Evolutionary conservation across 179 eudicot species (phyloP).

Genomic region (Silene coronaria): DNA sequence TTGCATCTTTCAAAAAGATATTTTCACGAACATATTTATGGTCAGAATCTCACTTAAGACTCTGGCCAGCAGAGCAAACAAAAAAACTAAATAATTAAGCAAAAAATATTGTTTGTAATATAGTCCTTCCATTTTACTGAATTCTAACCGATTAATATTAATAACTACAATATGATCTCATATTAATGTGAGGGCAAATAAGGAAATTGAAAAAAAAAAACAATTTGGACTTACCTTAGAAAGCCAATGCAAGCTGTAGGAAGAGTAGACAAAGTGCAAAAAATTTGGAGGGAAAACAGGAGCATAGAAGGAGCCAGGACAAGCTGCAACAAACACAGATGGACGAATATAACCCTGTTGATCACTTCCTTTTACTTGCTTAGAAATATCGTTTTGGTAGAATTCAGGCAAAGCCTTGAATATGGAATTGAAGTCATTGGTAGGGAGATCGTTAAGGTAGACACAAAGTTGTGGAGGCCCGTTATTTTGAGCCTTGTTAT

Average conservation of each 20-base stretch:
- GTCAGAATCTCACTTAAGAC: too few relatives aligned
- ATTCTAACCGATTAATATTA: too few relatives aligned
- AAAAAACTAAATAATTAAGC: too few relatives aligned
- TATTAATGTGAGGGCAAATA: too few relatives aligned
- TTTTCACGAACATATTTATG: too few relatives aligned
- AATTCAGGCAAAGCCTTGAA: constrained; percentile 56
- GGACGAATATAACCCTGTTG: constrained; percentile 26
- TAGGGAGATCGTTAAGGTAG: constrained; percentile 66
- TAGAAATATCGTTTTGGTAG: constrained; percentile 15
- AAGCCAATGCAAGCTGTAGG: constrained; percentile 72
- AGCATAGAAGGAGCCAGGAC: constrained; percentile 74
- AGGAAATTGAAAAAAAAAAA: neutral
- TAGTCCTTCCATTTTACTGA: too few relatives aligned
- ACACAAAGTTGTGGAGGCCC: constrained; percentile 28
- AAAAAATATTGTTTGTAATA: too few relatives aligned
- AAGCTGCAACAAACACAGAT: constrained; percentile 49
- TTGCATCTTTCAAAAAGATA: too few relatives aligned
- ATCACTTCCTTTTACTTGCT: neutral
- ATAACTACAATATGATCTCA: too few relatives aligned
- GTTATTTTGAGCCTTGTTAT: constrained; percentile 6
- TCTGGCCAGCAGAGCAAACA: too few relatives aligned
- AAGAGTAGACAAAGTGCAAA: constrained; percentile 70
- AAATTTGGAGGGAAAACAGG: constrained; percentile 51
- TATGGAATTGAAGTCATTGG: constrained; percentile 71
- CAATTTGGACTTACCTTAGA: constrained; percentile 40